These are phyloP conservation scores for Cytospora paraplurivora DNA, from an alignment of 2,329 filamentous ascomycete genomes.

Conservation along the genomic window DNA sequence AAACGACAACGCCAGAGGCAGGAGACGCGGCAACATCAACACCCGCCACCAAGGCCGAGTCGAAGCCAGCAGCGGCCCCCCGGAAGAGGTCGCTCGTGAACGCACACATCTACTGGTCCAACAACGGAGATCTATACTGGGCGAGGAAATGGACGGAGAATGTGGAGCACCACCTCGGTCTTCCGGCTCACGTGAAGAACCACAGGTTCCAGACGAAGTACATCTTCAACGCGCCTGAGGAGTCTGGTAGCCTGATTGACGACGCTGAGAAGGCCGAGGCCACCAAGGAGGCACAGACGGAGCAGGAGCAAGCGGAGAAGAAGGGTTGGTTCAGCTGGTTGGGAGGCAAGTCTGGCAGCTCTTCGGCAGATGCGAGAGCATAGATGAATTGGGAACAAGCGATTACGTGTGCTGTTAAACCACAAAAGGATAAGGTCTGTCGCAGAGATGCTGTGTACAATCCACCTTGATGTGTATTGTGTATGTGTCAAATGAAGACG, in stretches of 20 bases:
- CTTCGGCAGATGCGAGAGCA: conserved; percentile 21
- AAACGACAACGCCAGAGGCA: conserved; percentile 23
- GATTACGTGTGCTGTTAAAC: conserved; percentile 1
- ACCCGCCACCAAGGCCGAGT: background rate
- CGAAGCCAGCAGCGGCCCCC: background rate
- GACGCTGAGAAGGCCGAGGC: background rate
- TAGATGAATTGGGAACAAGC: conserved; percentile 3
- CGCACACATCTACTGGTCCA: conserved; percentile 55
- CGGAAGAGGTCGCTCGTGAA: conserved; percentile 37
- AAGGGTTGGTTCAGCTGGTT: conserved; percentile 25
- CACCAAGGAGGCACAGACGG: background rate
- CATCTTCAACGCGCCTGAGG: conserved; percentile 5
- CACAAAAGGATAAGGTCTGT: conserved; percentile 3
- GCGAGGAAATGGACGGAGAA: conserved; percentile 55
- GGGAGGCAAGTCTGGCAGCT: conserved; percentile 15
- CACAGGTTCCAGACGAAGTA: conserved; percentile 24
- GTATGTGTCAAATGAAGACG: conserved; percentile 13
- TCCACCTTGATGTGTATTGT: conserved; percentile 15
- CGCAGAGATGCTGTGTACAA: background rate
- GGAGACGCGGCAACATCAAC: conserved; percentile 2
- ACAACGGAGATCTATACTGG: conserved; percentile 49
- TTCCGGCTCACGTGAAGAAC: conserved; percentile 34
- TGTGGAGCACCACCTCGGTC: conserved; percentile 51
- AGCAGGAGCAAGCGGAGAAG: background rate
- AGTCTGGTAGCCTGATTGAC: background rate